Evolutionary conservation across 495 filamentous ascomycete species (phyloP), one percentile per base, ranked within the genome.

Genomic region (Aspergillus bridgeri): DNA sequence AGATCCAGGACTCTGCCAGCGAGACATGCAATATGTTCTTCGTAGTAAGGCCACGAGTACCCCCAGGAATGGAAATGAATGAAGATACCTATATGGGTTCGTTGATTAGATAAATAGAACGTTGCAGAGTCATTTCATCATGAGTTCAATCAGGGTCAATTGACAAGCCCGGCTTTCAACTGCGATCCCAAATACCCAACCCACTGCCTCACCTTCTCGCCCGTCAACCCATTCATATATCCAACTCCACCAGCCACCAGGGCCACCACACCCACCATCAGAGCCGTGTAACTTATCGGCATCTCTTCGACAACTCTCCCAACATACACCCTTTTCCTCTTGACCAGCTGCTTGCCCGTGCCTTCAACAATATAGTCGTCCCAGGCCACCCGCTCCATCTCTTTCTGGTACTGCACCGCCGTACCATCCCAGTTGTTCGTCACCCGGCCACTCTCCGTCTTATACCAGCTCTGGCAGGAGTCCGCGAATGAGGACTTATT

Each of bases 401-500:
- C 56, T 24, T 68, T 56, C 61, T 84, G 81, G 57, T 84, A 84
- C 51, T 77, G 69, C 2, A 83, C 54, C 8, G 77, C 81, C 11
- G 75, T 79, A 5, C 76, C 72, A 15, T 64, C 72, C 81, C 81
- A 85, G 60, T 84, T 83, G 52, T 82, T 83, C 25, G 80, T 85
- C 55, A 84, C 81, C 46, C 70, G 57, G 2, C 81, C 83, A 13
- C 76, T 69, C 1, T 75, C 70, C 42, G 69, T 75, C 68, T 83
- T 84, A 61, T 84, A 85, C 81, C 82, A 85, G 19, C 67, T 75
- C n/a, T 69, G 72, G 62, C 82, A 85, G 25, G 74, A 75, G 55
- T 86, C 79, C 15, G 80, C 81, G 55, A 81, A 86, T 45, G 68
- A 72, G 18, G 67, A 75, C 23, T 61, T 64, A 20, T 63, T 47